phyloP scores from a whole-genome alignment of 495 filamentous ascomycete genomes.

The Geopyxis carbonaria region DNA sequence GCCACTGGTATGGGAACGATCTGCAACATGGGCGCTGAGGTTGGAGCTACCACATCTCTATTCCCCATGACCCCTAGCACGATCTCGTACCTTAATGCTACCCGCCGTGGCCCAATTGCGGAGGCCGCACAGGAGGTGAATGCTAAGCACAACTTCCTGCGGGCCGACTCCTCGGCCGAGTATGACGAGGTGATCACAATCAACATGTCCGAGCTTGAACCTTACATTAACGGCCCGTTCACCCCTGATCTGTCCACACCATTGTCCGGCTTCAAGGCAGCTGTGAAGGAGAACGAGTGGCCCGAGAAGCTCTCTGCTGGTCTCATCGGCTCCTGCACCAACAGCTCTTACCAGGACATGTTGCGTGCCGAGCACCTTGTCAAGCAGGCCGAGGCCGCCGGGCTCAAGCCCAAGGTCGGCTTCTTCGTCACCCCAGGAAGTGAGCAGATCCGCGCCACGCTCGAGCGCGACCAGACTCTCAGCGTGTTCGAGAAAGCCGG shows the following conservation, averaged over 20 bases:
- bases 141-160: constrained; percentile 40
- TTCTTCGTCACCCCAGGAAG: constrained; percentile 95
- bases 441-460: constrained; percentile 88
- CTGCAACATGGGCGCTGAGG: constrained; percentile 79
- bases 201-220: constrained; percentile 75
- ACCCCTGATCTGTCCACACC: constrained; percentile 90
- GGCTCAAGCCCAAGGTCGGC: constrained; percentile 68
- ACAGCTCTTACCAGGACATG: constrained; percentile 98
- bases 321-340: constrained; percentile 94
- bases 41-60: constrained; percentile 88
- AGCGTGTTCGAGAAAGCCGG: constrained; percentile 75
- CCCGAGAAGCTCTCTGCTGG: constrained; percentile 78
- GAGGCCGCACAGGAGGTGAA: constrained; percentile 39
- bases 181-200: constrained; percentile 91
- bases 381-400: constrained; percentile 71
- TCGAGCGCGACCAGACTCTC: constrained; percentile 71
- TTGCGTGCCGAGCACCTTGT: constrained; percentile 80
- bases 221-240: constrained; percentile 94
- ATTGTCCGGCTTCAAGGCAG: constrained; percentile 68
- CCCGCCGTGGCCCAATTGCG: constrained; percentile 58
- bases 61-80: constrained; percentile 66
- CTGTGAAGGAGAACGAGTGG: constrained; percentile 71
- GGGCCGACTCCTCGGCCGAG: constrained; percentile 59
- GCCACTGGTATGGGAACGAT: constrained; percentile 86
- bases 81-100: constrained; percentile 63